phyloP scores from a whole-genome alignment of 2,329 filamentous ascomycete species.

The Penicillium decumbens region DNA sequence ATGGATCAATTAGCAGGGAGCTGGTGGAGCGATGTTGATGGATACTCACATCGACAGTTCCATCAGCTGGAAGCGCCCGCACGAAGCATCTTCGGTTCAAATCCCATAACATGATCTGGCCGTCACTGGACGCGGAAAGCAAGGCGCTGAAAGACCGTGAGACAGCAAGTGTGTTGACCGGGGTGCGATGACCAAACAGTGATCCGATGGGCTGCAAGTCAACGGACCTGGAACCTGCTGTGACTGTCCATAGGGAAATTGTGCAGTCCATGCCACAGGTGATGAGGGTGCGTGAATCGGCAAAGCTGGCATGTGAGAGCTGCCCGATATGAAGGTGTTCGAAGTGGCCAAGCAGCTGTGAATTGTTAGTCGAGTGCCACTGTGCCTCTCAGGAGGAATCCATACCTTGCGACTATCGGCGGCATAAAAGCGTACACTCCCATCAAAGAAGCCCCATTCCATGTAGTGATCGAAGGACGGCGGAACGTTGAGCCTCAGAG shows the following conservation, averaged over 20 bases:
- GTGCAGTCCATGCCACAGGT: constrained; percentile 92
- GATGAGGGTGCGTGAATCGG: constrained; percentile 83
- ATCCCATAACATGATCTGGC: constrained; percentile 86
- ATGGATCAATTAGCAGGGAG: neutral
- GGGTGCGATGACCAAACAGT: constrained; percentile 83
- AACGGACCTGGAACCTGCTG: constrained; percentile 60
- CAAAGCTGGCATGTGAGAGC: constrained; percentile 75
- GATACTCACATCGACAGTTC: constrained; percentile 45
- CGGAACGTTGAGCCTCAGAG: constrained; percentile 81
- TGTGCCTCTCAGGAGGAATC: neutral
- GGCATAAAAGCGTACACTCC: constrained; percentile 84
- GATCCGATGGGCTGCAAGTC: constrained; percentile 75
- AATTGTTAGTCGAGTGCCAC: neutral
- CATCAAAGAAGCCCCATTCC: constrained; percentile 94
- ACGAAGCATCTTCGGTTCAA: constrained; percentile 86
- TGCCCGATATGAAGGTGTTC: constrained; percentile 93
- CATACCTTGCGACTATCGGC: constrained; percentile 70
- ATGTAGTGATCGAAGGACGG: constrained; percentile 84
- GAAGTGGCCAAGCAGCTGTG: constrained; percentile 69
- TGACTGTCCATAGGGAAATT: constrained; percentile 76
- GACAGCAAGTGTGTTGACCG: constrained; percentile 75
- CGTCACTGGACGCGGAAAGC: constrained; percentile 75
- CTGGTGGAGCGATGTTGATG: neutral
- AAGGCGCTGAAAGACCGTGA: constrained; percentile 86
- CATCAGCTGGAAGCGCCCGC: constrained; percentile 60